Evolutionary conservation across 768 basidiomycete species (phyloP).

Genomic region (Mycena galopus): DNA sequence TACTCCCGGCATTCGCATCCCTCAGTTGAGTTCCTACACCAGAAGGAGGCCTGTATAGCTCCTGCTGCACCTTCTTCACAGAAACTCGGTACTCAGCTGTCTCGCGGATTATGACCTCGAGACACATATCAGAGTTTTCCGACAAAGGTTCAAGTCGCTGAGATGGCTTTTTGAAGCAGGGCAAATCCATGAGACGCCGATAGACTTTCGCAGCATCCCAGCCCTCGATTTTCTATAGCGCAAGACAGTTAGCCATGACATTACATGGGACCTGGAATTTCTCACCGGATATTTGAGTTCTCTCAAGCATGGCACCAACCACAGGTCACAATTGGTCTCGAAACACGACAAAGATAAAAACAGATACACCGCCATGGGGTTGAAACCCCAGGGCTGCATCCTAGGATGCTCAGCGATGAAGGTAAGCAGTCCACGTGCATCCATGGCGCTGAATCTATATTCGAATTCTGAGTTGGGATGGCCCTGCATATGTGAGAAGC

Average conservation of each 20-base stretch:
- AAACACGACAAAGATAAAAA: not conserved
- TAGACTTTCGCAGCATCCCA: not conserved
- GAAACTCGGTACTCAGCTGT: no score
- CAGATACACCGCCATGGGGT: conserved; percentile 2
- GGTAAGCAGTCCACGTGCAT: not conserved
- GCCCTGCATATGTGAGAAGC: no score
- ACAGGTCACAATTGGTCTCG: not conserved
- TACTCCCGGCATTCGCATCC: no score
- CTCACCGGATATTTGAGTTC: conserved; percentile 1
- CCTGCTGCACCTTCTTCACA: no score
- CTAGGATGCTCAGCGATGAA: not conserved
- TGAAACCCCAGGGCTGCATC: conserved; percentile 4
- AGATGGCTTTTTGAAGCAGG: not conserved
- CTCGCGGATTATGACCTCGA: not conserved
- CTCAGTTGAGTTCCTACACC: not conserved
- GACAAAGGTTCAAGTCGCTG: no score
- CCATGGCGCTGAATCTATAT: not conserved
- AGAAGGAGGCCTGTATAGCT: no score
- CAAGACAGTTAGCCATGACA: not conserved
- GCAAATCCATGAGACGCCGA: not conserved
- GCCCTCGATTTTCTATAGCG: not conserved
- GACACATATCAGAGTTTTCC: no score
- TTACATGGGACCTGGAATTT: not conserved
- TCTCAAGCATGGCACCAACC: not conserved
- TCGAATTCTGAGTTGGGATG: not conserved